Percentiles rank a stretch among this genome's conserved stretches.
phyloP scores from a whole-genome alignment of 495 filamentous ascomycete genomes.

The Lophiostoma macrostomum region DNA sequence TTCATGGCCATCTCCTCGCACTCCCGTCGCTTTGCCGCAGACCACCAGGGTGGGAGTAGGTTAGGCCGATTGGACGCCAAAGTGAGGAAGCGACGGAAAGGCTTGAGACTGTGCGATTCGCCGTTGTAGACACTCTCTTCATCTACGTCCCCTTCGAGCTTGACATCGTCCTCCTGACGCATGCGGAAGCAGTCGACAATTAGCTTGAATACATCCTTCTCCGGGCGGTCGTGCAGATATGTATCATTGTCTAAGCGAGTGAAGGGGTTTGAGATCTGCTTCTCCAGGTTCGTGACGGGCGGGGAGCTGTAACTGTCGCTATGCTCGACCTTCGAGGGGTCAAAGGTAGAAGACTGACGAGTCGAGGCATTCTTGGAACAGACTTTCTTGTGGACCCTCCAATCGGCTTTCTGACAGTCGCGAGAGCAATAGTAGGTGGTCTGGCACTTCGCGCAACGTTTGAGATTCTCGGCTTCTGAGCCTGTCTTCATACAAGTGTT shows the following conservation, averaged over 20 bases:
- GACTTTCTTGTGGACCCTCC: conserved; percentile 45
- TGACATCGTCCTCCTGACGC: conserved; percentile 44
- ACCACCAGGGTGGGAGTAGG: conserved; percentile 49
- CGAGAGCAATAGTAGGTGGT: conserved; percentile 46
- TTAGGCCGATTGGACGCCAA: conserved; percentile 27
- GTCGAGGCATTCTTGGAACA: conserved; percentile 32
- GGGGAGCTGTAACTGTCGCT: conserved; percentile 7
- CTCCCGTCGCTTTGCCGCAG: conserved; percentile 27
- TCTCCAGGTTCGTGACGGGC: background rate
- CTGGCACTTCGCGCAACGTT: conserved; percentile 45
- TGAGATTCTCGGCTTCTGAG: conserved; percentile 23
- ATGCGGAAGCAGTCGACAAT: conserved; percentile 51
- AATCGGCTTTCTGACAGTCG: conserved; percentile 48
- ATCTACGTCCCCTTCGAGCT: conserved; percentile 29
- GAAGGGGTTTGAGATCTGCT: conserved; percentile 22
- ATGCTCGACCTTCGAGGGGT: conserved; percentile 7
- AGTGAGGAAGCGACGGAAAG: conserved; percentile 36
- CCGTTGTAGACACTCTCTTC: conserved; percentile 37
- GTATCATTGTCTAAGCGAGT: conserved; percentile 33
- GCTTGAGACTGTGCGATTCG: conserved; percentile 5
- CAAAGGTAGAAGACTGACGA: conserved; percentile 3
- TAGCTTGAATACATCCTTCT: conserved; percentile 46
- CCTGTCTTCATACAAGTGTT: no score
- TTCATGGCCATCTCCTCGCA: conserved; percentile 31
- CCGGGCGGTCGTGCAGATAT: conserved; percentile 43